These are phyloP conservation scores for Aspergillus neoniger DNA, from an alignment of 2,329 filamentous ascomycete species.

Conservation along the genomic window DNA sequence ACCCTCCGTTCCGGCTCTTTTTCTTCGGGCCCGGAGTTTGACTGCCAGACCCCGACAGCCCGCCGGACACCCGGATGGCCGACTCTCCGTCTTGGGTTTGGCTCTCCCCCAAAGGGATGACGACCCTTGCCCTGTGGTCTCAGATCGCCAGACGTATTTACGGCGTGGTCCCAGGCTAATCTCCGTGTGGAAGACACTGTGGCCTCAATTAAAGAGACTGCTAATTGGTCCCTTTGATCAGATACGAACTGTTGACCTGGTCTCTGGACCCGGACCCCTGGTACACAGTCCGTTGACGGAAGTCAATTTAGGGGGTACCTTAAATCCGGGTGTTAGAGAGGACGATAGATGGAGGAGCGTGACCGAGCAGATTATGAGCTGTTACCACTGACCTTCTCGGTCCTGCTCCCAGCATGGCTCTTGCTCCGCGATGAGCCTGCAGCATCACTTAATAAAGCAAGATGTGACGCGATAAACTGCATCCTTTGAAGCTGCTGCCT, in stretches of 20 bases:
- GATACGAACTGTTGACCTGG: background rate
- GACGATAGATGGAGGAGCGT: background rate
- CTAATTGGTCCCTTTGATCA: background rate
- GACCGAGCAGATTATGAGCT: background rate
- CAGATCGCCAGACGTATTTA: background rate
- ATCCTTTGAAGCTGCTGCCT: background rate
- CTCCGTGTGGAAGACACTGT: background rate
- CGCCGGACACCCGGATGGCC: constrained; percentile 13
- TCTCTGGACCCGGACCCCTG: background rate
- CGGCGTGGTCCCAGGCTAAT: background rate
- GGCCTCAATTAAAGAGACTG: background rate
- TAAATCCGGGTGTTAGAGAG: background rate
- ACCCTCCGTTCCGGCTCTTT: constrained; percentile 16
- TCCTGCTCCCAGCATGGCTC: background rate
- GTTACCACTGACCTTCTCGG: background rate
- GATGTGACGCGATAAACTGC: background rate
- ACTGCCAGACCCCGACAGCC: constrained; percentile 1
- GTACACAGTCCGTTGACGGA: background rate
- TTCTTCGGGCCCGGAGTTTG: constrained; percentile 18
- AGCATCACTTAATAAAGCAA: background rate
- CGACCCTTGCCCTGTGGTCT: background rate
- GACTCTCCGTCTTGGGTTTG: constrained; percentile 5
- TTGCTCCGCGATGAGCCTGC: background rate
- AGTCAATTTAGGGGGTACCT: background rate
- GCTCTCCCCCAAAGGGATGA: background rate